These are phyloP conservation scores for Eimeria sp. DNA, from an alignment of 169 alveolate species.

Conservation along the genomic window DNA sequence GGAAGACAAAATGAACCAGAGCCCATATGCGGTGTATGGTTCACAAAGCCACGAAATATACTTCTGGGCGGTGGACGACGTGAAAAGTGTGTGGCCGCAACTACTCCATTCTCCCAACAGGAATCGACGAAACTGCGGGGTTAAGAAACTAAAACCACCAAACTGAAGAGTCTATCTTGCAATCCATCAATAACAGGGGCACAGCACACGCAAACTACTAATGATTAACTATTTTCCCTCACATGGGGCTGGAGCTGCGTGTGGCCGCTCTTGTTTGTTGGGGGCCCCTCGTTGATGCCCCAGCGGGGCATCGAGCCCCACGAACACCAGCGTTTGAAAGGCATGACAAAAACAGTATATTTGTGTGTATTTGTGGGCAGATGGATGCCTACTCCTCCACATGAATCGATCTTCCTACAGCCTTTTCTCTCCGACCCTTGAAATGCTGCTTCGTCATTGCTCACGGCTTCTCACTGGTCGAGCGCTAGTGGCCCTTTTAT, in stretches of 20 bases:
- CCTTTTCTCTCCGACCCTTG: neutral
- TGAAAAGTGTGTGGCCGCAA: neutral
- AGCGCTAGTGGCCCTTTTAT: neutral
- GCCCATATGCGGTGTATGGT: neutral
- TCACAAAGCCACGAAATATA: neutral
- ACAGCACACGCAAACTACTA: neutral
- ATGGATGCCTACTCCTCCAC: neutral
- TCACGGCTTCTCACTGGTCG: neutral
- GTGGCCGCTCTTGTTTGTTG: neutral
- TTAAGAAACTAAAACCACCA: neutral
- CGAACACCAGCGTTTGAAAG: neutral
- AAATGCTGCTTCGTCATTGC: neutral
- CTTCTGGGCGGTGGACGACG: neutral
- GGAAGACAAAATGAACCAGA: neutral
- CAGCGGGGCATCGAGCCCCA: neutral
- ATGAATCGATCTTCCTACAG: neutral
- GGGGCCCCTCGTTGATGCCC: no score
- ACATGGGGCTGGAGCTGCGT: slow-evolving; percentile 2
- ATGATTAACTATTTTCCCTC: neutral
- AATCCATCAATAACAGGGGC: neutral
- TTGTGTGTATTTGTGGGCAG: neutral
- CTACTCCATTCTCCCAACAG: neutral
- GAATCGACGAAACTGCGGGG: neutral
- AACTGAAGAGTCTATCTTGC: neutral
- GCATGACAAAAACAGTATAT: neutral